Conservation (phyloP, 2,329 filamentous ascomycete species). For the Talaromyces islandicus region DNA sequence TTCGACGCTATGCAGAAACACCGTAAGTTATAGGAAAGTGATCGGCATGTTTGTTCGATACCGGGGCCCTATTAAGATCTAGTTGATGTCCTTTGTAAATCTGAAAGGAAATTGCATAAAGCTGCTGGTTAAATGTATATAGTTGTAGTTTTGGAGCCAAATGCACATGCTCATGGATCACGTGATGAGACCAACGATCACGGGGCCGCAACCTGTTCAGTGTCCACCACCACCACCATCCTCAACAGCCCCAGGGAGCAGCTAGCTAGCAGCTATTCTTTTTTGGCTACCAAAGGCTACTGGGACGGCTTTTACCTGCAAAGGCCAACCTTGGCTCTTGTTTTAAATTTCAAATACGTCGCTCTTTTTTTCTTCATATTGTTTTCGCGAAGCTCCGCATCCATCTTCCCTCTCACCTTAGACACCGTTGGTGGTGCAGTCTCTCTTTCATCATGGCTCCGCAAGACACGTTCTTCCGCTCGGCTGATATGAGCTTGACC, state of each 20-base stretch:
- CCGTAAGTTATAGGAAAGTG: slow-evolving; percentile 19
- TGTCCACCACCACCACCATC: slow-evolving; percentile 1
- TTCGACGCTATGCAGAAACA: slow-evolving; percentile 61
- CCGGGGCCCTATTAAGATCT: not conserved
- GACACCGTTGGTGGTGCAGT: not conserved
- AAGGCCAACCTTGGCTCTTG: not conserved
- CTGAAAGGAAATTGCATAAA: not conserved
- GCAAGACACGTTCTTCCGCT: slow-evolving; percentile 96
- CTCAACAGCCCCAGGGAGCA: not conserved
- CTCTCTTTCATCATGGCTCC: slow-evolving; percentile 48
- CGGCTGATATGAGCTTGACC: slow-evolving; percentile 99
- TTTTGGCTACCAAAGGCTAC: not conserved
- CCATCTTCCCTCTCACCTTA: not conserved
- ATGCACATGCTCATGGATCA: not conserved
- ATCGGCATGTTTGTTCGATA: not conserved
- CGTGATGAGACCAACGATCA: slow-evolving; percentile 6
- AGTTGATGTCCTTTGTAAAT: not conserved
- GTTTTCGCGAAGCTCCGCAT: not conserved
- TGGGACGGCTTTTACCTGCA: not conserved
- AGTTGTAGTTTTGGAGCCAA: not conserved
- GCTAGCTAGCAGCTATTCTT: not conserved
- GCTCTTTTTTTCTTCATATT: not conserved
- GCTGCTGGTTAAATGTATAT: not conserved
- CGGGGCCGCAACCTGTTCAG: slow-evolving; percentile 4
- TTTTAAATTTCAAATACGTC: not conserved